These are phyloP conservation scores for Ottelia alismoides DNA, from an alignment of 106 monocot species.

Conservation along the genomic window DNA sequence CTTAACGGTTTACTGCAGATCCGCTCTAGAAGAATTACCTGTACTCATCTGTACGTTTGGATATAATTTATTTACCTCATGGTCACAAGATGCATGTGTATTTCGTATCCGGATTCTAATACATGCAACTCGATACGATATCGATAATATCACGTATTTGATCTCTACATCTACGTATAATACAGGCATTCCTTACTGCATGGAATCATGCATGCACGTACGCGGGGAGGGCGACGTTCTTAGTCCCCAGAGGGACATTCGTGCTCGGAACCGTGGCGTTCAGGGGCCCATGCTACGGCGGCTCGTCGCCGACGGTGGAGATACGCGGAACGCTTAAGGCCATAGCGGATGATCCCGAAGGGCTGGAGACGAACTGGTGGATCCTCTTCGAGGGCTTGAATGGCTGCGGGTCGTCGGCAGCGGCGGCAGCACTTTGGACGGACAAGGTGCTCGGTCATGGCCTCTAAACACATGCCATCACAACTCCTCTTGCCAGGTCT, in stretches of 20 bases:
- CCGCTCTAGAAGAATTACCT: no score
- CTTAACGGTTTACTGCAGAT: no score
- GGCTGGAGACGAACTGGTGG: constrained; percentile 5
- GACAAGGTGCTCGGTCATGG: constrained; percentile 20
- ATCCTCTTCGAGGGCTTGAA: constrained; percentile 12
- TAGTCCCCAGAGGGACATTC: constrained; percentile 23
- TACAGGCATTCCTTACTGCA: constrained; percentile 21
- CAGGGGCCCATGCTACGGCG: constrained; percentile 16
- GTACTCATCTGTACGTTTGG: no score
- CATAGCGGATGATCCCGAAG: background rate
- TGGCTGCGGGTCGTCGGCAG: constrained; percentile 9
- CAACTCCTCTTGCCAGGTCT: constrained; percentile 2
- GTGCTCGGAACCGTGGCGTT: constrained; percentile 13
- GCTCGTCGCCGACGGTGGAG: constrained; percentile 2
- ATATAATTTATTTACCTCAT: no score
- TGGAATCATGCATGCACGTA: constrained; percentile 13
- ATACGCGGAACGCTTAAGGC: constrained; percentile 20
- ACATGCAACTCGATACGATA: no score
- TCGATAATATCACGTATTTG: no score
- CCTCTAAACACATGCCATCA: constrained; percentile 52
- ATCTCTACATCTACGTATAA: no score
- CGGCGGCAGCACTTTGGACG: constrained; percentile 23
- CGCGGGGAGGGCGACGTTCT: constrained; percentile 1
- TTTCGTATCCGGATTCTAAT: no score
- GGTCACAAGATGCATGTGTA: no score